Percentiles rank a stretch among this genome's conserved stretches.
Conservation (phyloP, 495 filamentous ascomycete genomes). For the Physcia stellaris region DNA sequence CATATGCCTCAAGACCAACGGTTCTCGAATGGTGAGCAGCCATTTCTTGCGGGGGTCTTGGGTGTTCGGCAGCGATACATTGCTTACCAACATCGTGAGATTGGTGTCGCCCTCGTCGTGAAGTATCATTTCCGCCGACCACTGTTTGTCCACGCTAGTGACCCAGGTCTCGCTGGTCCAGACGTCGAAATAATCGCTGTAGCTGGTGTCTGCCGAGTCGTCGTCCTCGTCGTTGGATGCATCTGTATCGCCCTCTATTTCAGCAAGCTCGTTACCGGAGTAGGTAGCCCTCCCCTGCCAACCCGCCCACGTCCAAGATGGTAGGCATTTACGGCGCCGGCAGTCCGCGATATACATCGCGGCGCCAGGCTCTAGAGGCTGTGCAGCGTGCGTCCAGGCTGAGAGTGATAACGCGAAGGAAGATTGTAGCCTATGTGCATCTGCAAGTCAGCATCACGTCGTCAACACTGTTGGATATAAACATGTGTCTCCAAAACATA, state of each 20-base stretch:
- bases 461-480: too few relatives aligned
- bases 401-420: neutral
- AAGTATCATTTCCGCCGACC: neutral
- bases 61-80: neutral
- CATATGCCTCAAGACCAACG: neutral
- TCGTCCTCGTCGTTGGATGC: neutral
- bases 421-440: neutral
- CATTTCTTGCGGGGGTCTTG: neutral
- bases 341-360: neutral
- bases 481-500: too few relatives aligned
- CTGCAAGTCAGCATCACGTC: too few relatives aligned
- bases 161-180: neutral
- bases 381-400: neutral
- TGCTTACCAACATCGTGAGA: neutral
- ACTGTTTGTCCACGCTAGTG: neutral
- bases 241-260: neutral
- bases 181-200: neutral
- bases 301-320: neutral
- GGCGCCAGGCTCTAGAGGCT: neutral
- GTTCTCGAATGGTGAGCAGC: neutral
- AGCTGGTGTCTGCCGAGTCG: neutral
- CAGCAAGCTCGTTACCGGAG: neutral
- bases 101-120: neutral
- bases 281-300: neutral
- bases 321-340: neutral